Evolutionary conservation across 257 asterid genomes (phyloP).

Genomic region (Knoxia roxburghii): DNA sequence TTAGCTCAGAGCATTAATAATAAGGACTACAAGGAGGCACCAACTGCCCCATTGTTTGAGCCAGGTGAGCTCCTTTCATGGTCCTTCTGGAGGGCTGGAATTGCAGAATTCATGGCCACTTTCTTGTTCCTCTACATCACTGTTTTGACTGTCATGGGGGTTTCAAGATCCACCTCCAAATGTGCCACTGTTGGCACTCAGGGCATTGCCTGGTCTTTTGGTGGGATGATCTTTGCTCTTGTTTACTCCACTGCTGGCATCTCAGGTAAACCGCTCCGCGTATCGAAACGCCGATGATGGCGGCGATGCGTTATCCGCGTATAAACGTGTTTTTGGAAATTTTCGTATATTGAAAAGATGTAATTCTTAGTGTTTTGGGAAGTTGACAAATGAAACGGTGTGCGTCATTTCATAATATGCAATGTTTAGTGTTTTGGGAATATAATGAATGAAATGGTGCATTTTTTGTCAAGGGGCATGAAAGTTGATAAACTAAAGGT

Average conservation of each 20-base stretch:
- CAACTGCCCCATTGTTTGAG: constrained; percentile 73
- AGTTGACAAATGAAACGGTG: too few relatives aligned
- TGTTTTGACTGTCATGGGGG: constrained; percentile 66
- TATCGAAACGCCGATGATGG: too few relatives aligned
- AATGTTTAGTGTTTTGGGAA: too few relatives aligned
- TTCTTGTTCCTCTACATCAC: constrained; percentile 71
- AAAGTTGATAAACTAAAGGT: too few relatives aligned
- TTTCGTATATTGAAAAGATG: too few relatives aligned
- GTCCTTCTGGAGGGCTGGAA: constrained; percentile 86
- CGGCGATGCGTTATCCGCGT: too few relatives aligned
- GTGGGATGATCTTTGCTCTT: constrained; percentile 87
- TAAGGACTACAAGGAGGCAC: constrained; percentile 75
- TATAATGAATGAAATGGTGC: too few relatives aligned
- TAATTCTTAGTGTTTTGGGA: too few relatives aligned
- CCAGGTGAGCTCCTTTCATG: constrained; percentile 65
- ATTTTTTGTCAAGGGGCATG: too few relatives aligned
- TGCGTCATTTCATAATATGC: too few relatives aligned
- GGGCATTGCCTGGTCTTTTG: constrained; percentile 83
- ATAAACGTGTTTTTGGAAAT: too few relatives aligned
- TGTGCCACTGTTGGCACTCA: constrained; percentile 68
- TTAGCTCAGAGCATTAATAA: constrained; percentile 43
- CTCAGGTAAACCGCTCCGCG: constrained; percentile 37
- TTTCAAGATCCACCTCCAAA: constrained; percentile 41
- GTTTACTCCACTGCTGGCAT: constrained; percentile 84
- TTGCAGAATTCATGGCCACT: constrained; percentile 75